Conservation (phyloP, 768 basidiomycete genomes). For the Lanmaoa pseudosensibilis region DNA sequence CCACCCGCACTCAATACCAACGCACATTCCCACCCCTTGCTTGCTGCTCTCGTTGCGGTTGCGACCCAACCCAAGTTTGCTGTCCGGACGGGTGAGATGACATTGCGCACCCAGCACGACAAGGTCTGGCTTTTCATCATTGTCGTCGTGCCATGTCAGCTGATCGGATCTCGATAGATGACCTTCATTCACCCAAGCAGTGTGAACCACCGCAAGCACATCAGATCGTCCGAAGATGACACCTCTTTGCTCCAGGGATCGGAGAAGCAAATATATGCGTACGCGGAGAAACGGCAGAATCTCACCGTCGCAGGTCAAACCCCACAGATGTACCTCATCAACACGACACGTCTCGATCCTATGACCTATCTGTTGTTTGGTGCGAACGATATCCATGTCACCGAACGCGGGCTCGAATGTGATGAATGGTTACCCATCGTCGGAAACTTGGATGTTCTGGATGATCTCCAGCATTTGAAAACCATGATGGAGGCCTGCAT, state of each 20-base stretch:
- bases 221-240: conserved; percentile 21
- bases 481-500: conserved; percentile 77
- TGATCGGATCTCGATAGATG: conserved; percentile 41
- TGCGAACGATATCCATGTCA: conserved; percentile 72
- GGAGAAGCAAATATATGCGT: conserved; percentile 83
- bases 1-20: conserved; percentile 72
- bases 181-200: conserved; percentile 84
- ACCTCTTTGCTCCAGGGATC: conserved; percentile 23
- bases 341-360: conserved; percentile 82
- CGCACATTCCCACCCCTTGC: conserved; percentile 68
- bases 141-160: conserved; percentile 3
- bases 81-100: conserved; percentile 65
- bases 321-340: conserved; percentile 70
- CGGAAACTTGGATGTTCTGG: conserved; percentile 69
- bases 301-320: conserved; percentile 46
- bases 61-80: conserved; percentile 92
- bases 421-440: conserved; percentile 89
- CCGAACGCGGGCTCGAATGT: conserved; percentile 74
- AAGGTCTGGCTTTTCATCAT: conserved; percentile 53
- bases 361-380: conserved; percentile 91
- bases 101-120: conserved; percentile 74
- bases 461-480: conserved; percentile 83
- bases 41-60: conserved; percentile 81
- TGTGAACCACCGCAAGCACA: conserved; percentile 72
- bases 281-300: conserved; percentile 81